Evolutionary conservation across 805 yeast species (phyloP), one percentile per base, ranked within the genome.

Genomic region (Blastobotrys robertii): DNA sequence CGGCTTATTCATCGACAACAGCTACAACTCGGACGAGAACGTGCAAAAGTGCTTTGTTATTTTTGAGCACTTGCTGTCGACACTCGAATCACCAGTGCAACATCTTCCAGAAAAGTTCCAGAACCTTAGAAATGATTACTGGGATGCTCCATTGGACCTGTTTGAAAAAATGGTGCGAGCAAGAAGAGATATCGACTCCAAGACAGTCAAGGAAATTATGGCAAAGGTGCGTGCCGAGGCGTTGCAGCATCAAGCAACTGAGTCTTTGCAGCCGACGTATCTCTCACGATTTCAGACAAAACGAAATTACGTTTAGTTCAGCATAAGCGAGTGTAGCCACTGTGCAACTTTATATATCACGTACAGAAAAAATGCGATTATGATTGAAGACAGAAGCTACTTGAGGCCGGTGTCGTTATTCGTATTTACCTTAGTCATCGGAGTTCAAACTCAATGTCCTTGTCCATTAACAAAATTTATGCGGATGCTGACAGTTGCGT

Each of bases 141-240:
- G 85, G 64, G 87, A 85, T 58, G 79, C 88, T 45, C 87, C 94
- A 0, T 63, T 80, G 6, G 80, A 75, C 40, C 74, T 86, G 54
- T 69, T 88, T 35, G 74, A 73, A 37, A 78, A 79, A 10, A 72
- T 86, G 34, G 68, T 87, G 42, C 66, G 68, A 50, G 56, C 64
- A 7, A 53, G 72, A 29, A 59, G 57, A 36, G 69, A 63, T 35
- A 48, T 65, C 15, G 69, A 67, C 41, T 42, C 46, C 38, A 52
- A 59, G 49, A 40, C 44, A 25, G 50, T 57, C 15, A 51, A 53
- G 40, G 63, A 55, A 16, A 49, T 60, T n/a, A 59, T 66, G 61
- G 50, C 53, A 25, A 46, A 50, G 7, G 58, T 60, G 9, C 44
- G 55, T 12, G 39, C 40, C 34, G 49, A 45, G n/a, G 53, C 52